Evolutionary conservation across 106 monocot genomes (phyloP), one percentile per base, ranked within the genome.

Genomic region (Phalaenopsis equestris): DNA sequence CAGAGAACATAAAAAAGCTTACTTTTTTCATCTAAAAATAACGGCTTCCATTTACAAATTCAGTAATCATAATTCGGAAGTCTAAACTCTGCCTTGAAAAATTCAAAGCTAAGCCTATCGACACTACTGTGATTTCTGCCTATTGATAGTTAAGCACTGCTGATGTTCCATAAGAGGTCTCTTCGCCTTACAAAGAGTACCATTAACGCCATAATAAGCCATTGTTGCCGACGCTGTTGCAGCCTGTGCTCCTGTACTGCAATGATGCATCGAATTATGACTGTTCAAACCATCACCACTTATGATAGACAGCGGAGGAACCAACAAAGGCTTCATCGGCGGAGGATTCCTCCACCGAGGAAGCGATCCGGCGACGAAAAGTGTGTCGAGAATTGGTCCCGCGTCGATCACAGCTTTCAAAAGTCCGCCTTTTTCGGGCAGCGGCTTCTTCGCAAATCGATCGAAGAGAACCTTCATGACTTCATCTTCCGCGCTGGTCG

Each of bases 331-430:
- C 72, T 57, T 55, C 74, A 77, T 15, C 0, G 83, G 86, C 56
- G 83, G 78, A 7, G 86, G 86, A 24, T 86, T 81, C 16, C 81
- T 81, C 88, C 88, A 88, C 47, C 37, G 76, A 18, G 88, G 88
- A 42, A 88, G 78, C 0, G 80, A 76, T 1, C 88, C 88, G 1
- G 88, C 88, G 41, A 85, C 80, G 43, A 88, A 41, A 2, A 88
- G 80, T 16, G 80, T 88, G 73, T 85, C 80, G 46, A 88, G 77
- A 10, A 81, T 72, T 3, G 85, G 85, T 2, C 85, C 88, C 0
- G 80, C 83, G 6, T 76, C 74, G 78, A 88, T 77, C 2, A 88
- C 88, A 2, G 88, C 72, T 18, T 83, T 79, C 61, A 85, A 42
- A 3, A 88, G 77, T 45, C 52, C 75, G 49, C 88, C 88, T 36